Percentiles rank a stretch among this genome's conserved stretches.
phyloP scores from a whole-genome alignment of 495 filamentous ascomycete species.

The Talaromyces trachyspermus region DNA sequence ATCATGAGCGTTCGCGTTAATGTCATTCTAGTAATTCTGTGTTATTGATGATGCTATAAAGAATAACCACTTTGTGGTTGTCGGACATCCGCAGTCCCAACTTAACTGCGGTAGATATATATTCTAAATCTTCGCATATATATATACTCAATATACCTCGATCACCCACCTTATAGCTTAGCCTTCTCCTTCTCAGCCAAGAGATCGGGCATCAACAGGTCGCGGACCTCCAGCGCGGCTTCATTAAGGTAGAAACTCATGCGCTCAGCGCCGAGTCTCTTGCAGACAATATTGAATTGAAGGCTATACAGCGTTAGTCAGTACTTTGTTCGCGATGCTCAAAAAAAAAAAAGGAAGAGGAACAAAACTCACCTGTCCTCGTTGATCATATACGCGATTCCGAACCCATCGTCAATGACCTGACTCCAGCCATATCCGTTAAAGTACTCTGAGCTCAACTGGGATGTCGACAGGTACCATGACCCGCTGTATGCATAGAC shows the following conservation, averaged over 20 bases:
- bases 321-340: slow-evolving; percentile 3
- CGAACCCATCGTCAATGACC: slow-evolving; percentile 92
- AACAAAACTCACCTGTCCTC: slow-evolving; percentile 61
- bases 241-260: slow-evolving; percentile 95
- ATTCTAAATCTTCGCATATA: too few relatives aligned
- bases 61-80: too few relatives aligned
- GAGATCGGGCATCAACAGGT: slow-evolving; percentile 76
- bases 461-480: slow-evolving; percentile 84
- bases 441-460: slow-evolving; percentile 94
- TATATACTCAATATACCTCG: too few relatives aligned
- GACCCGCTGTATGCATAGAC: slow-evolving; percentile 75
- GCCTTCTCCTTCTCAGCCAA: slow-evolving; percentile 69
- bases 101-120: too few relatives aligned
- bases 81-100: too few relatives aligned
- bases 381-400: slow-evolving; percentile 99
- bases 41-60: too few relatives aligned
- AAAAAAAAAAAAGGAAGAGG: background rate
- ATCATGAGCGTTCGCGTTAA: too few relatives aligned
- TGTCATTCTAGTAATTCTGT: too few relatives aligned
- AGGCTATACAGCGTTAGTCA: slow-evolving; percentile 46
- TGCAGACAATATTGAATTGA: slow-evolving; percentile 97
- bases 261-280: slow-evolving; percentile 79
- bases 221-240: slow-evolving; percentile 83
- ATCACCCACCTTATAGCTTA: slow-evolving; percentile 71
- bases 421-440: slow-evolving; percentile 99